These are phyloP conservation scores for Sphagnum fallax DNA, from an alignment of 228 moss, liverwort and hornwort genomes.

Conservation along the genomic window DNA sequence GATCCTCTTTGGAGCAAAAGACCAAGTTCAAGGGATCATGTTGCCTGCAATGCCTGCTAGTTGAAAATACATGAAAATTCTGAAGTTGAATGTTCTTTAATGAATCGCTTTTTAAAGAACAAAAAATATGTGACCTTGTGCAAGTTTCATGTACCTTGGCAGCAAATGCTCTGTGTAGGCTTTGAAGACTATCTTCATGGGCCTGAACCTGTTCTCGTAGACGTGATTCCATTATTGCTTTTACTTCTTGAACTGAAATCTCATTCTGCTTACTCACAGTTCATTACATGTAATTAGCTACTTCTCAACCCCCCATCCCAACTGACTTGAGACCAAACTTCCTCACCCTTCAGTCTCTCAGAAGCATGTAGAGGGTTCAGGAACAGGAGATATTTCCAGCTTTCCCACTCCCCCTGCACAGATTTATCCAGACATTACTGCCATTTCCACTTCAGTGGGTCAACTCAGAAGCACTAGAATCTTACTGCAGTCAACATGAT, in stretches of 20 bases:
- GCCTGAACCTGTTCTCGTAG: slow-evolving; percentile 20
- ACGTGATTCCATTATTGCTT: slow-evolving; percentile 21
- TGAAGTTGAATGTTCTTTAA: not conserved
- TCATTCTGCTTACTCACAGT: slow-evolving; percentile 19
- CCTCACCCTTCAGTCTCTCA: not conserved
- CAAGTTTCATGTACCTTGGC: slow-evolving; percentile 15
- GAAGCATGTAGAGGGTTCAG: not conserved
- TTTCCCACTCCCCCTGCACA: no score
- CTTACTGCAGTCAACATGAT: not conserved
- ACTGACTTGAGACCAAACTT: no score
- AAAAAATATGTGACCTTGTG: not conserved
- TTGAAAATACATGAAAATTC: not conserved
- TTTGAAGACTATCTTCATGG: slow-evolving; percentile 17
- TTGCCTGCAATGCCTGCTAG: not conserved
- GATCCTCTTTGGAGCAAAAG: no score
- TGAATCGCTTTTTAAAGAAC: not conserved
- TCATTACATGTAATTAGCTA: not conserved
- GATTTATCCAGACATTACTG: no score
- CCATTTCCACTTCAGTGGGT: no score
- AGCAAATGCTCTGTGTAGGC: slow-evolving; percentile 25
- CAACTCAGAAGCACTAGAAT: no score
- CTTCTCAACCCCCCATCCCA: no score
- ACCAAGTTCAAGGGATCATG: no score
- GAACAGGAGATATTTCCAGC: no score
- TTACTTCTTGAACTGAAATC: slow-evolving; percentile 17